Base-by-base conservation (phyloP, 2,329 filamentous ascomycete genomes). In the Trichoderma breve region DNA sequence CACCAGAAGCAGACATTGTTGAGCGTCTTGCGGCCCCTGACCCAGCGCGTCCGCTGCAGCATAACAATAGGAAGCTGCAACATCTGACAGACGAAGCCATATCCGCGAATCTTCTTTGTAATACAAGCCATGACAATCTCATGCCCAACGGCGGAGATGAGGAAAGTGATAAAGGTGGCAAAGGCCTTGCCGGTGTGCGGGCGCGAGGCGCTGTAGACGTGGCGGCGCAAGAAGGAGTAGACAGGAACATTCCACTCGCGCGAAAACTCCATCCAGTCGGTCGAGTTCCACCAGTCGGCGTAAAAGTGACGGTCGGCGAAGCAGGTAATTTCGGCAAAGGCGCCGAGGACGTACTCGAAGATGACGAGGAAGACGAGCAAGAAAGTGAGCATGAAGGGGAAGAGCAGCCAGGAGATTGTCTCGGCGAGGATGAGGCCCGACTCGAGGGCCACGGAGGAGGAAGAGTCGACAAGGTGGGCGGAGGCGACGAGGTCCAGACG, bases 71-170 rank as follows among this genome's bases (percentile, higher is more conserved):
- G 96, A 76, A 98, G 87, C 85, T 99, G 96, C 74, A 97, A 84
- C 96, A 99, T 98, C 90, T 98, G 96, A 74, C 93, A 92, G 24
- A 97, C 79, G 79, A 98, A 97, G 11, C 95, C 96, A 79, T 98
- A 99, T 14, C 96, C 96, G 47, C 96, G 86, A 60, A 98, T 86
- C 84, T 99, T 98, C 86, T 98, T 95, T 30, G 95, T 98, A 80
- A 99, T 98, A 81, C 95, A 98, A 8, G 93, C 94, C 93, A 99
- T 97, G 77, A 99, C 93, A 71, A 99, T 88, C 82, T 99, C 96
- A 80, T 98, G 96, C 18, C 94, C 94, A 26, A 97, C 79, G 43
- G 96, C 93, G 72, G 91, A 95, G 77, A 98, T 92, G 71, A 98
- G 83, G 79, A 99, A 98, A 0, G 96, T 98, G 76, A 97, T 93